Evolutionary conservation across 139 green algal genomes (phyloP).

Genomic region (Ostreobium quekettii): DNA sequence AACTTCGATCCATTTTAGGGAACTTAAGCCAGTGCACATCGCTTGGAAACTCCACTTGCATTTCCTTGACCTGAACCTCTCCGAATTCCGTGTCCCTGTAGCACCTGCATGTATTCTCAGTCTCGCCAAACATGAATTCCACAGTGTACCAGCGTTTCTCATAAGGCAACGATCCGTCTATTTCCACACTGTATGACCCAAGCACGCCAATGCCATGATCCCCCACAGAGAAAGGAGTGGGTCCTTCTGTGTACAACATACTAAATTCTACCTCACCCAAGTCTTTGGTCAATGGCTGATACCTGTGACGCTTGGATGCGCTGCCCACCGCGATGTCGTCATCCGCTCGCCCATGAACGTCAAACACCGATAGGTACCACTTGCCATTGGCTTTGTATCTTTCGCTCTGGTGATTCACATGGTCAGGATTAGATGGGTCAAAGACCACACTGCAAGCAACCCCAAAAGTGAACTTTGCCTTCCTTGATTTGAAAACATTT

Average conservation of each 20-base stretch:
- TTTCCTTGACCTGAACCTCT: too few species aligned
- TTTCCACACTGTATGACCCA: neutral
- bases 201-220: neutral
- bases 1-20: too few species aligned
- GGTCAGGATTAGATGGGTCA: neutral
- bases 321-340: neutral
- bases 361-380: neutral
- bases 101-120: too few species aligned
- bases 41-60: too few species aligned
- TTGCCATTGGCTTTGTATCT: neutral
- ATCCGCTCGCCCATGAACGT: neutral
- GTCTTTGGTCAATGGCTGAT: neutral
- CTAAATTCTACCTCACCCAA: neutral
- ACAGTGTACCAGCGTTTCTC: neutral
- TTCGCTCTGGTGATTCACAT: neutral
- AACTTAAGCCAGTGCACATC: too few species aligned
- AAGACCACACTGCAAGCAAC: neutral
- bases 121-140: neutral
- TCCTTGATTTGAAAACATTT: neutral
- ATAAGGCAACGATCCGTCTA: neutral
- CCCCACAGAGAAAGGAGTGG: neutral
- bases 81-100: too few species aligned
- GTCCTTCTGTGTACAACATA: neutral
- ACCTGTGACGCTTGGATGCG: neutral
- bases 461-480: neutral